Conservation (phyloP, 2,329 filamentous ascomycete species). For the Albifimbria verrucaria region DNA sequence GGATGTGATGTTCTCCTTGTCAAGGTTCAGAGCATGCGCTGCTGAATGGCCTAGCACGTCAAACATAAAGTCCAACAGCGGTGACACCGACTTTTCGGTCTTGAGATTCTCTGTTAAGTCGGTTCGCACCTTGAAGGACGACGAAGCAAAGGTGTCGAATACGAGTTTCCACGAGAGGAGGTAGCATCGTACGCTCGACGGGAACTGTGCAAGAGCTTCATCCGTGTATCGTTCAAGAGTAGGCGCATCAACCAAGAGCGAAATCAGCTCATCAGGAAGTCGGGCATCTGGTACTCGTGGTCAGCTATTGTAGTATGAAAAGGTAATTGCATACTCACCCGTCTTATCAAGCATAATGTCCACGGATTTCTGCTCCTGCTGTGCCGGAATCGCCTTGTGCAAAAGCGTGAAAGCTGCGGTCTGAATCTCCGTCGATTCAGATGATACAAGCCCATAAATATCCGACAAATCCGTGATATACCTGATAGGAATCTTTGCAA, state of each 20-base stretch:
- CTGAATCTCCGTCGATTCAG: conserved; percentile 72
- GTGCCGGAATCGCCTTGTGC: conserved; percentile 71
- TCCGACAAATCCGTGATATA: conserved; percentile 62
- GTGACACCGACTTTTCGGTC: conserved; percentile 63
- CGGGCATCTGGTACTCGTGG: conserved; percentile 48
- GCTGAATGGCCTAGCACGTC: conserved; percentile 79
- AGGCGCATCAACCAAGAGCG: conserved; percentile 76
- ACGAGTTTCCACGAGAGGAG: conserved; percentile 86
- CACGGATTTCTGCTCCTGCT: conserved; percentile 79
- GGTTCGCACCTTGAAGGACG: conserved; percentile 77
- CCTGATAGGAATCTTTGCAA: conserved; percentile 60
- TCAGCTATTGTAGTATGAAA: accelerated
- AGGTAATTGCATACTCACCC: conserved; percentile 26
- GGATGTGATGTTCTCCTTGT: conserved; percentile 59
- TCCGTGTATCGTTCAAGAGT: conserved; percentile 65
- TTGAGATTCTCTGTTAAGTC: conserved; percentile 81
- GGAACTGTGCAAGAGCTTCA: conserved; percentile 65
- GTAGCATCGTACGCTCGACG: conserved; percentile 70
- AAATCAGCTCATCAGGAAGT: conserved; percentile 81
- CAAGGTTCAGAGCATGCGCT: conserved; percentile 69
- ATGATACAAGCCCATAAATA: conserved; percentile 73
- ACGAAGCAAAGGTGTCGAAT: conserved; percentile 77
- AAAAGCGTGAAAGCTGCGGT: conserved; percentile 77
- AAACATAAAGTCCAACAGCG: conserved; percentile 75
- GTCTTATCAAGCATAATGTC: conserved; percentile 71